Conservation (phyloP, 164 flowering plant species). For the Vitis cinerea region DNA sequence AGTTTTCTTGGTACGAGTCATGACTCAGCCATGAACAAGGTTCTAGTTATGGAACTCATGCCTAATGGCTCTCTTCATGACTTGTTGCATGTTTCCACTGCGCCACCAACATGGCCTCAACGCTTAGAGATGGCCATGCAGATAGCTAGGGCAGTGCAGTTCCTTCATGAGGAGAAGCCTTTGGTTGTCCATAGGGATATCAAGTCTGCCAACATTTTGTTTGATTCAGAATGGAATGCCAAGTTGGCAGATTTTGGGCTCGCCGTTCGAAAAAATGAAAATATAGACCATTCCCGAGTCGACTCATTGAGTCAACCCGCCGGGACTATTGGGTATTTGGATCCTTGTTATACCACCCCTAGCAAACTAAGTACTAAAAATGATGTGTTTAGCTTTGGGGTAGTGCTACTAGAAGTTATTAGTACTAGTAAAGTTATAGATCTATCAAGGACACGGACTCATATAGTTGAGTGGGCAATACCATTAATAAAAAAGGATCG, state of each 20-base stretch:
- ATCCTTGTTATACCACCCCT: slow-evolving; percentile 61
- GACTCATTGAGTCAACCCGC: slow-evolving; percentile 41
- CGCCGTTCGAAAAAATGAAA: slow-evolving; percentile 22
- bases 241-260: slow-evolving; percentile 72
- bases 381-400: slow-evolving; percentile 75
- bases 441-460: slow-evolving; percentile 34
- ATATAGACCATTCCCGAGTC: background rate
- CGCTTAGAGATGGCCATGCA: slow-evolving; percentile 48
- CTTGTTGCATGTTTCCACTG: slow-evolving; percentile 28
- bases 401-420: slow-evolving; percentile 59
- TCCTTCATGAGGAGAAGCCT: slow-evolving; percentile 45
- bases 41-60: slow-evolving; percentile 67
- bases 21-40: slow-evolving; percentile 19
- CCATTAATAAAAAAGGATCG: slow-evolving; percentile 22
- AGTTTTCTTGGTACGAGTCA: slow-evolving; percentile 43
- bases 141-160: slow-evolving; percentile 45
- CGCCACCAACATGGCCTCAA: slow-evolving; percentile 44
- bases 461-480: slow-evolving; percentile 43
- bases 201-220: slow-evolving; percentile 59
- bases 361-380: slow-evolving; percentile 51
- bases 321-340: slow-evolving; percentile 78
- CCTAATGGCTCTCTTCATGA: slow-evolving; percentile 65
- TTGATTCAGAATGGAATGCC: slow-evolving; percentile 51
- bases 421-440: slow-evolving; percentile 57
- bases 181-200: slow-evolving; percentile 61